These are phyloP conservation scores for Xylariaceae sp. DNA, from an alignment of 2,329 filamentous ascomycete genomes.

Conservation along the genomic window DNA sequence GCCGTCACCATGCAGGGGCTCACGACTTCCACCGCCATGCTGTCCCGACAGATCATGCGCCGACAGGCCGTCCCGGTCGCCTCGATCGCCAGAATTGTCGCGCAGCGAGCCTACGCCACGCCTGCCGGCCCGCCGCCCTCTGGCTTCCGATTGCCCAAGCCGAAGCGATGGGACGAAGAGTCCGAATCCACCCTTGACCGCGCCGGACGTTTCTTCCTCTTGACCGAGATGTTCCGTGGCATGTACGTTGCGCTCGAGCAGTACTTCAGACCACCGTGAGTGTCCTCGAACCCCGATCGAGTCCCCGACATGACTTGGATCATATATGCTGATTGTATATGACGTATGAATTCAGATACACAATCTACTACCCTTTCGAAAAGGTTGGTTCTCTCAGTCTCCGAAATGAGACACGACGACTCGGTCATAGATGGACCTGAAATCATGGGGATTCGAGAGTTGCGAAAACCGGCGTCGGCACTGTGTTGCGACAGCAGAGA, in stretches of 20 bases:
- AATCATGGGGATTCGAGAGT: neutral
- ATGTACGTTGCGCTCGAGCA: slow-evolving; percentile 98
- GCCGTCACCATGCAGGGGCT: slow-evolving; percentile 31
- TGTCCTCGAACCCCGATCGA: neutral
- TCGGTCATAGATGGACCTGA: neutral
- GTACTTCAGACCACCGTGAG: slow-evolving; percentile 96
- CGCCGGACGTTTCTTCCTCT: slow-evolving; percentile 87
- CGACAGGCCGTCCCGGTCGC: slow-evolving; percentile 26
- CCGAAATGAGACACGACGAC: neutral
- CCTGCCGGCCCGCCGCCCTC: slow-evolving; percentile 73
- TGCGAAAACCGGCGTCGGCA: neutral
- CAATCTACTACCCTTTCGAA: slow-evolving; percentile 97
- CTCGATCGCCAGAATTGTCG: slow-evolving; percentile 30
- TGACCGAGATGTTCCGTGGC: slow-evolving; percentile 92
- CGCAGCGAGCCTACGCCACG: slow-evolving; percentile 51
- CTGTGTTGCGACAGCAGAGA: slow-evolving; percentile 14
- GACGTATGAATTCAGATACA: slow-evolving; percentile 61
- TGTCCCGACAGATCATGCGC: slow-evolving; percentile 32
- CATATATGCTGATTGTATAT: slow-evolving; percentile 12
- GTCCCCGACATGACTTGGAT: neutral
- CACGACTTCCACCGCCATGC: slow-evolving; percentile 27
- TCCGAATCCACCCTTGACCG: slow-evolving; percentile 74
- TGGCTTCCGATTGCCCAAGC: slow-evolving; percentile 71
- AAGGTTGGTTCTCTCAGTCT: slow-evolving; percentile 51
- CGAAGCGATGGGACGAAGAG: slow-evolving; percentile 73